Percentiles rank a stretch among this genome's conserved stretches.
These are phyloP conservation scores for Ophiostoma sp. DNA, from an alignment of 2,329 filamentous ascomycete genomes.

Conservation along the genomic window DNA sequence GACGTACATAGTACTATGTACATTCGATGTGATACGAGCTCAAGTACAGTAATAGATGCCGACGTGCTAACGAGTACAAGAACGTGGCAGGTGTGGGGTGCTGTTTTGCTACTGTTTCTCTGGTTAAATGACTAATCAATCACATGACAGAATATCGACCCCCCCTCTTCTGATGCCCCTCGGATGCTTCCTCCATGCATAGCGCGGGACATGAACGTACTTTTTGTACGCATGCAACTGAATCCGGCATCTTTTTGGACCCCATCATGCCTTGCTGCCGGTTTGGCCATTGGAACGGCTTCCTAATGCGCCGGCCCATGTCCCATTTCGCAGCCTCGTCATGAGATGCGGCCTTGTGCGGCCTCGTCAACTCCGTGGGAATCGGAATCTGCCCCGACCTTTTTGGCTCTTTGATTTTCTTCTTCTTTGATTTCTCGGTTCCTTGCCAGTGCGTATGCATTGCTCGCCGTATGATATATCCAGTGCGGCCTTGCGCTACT, in stretches of 20 bases:
- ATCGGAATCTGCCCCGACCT: not conserved
- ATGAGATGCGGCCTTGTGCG: not conserved
- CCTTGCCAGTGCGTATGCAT: not conserved
- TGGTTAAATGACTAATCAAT: not conserved
- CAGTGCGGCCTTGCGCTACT: not conserved
- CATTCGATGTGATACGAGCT: not conserved
- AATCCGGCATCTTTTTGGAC: not conserved
- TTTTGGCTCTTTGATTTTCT: not conserved
- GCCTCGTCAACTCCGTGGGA: not conserved
- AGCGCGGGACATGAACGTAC: not conserved
- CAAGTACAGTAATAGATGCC: not conserved
- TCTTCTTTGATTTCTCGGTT: not conserved
- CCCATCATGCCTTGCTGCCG: not conserved
- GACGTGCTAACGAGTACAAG: not conserved
- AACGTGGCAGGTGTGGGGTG: conserved; percentile 3
- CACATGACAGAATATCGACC: conserved; percentile 3
- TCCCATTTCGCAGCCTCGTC: not conserved
- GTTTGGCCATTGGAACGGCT: not conserved
- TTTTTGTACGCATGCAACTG: not conserved
- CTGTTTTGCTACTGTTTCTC: not conserved
- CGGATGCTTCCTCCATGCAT: conserved; percentile 7
- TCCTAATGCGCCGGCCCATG: not conserved
- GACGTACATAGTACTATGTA: not conserved
- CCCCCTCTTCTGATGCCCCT: not conserved
- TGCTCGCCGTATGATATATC: not conserved